Evolutionary conservation across 345 rosid species (phyloP), one percentile per base, ranked within the genome.

Genomic region (Microcos paniculata): DNA sequence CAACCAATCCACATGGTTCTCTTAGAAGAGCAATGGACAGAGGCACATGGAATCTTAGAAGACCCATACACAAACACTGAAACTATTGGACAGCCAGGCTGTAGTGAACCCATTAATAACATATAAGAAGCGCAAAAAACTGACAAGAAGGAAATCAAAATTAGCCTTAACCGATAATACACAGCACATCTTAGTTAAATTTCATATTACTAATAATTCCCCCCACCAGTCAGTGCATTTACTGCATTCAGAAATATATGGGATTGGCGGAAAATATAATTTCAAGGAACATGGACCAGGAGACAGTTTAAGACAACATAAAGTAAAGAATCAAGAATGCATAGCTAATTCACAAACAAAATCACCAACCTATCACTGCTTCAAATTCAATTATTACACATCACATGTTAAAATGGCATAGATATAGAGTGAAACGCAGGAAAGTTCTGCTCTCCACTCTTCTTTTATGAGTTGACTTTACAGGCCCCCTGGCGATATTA

Each of bases 311-410:
- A 71, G 51, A 63, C 62, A 76, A 63, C 35, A 64, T 46, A 16
- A 58, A 42, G 21, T 12, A 40, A 46, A n/a, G 31, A 70, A 52
- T 33, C 56, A 8, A 51, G 31, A 40, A 38, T 48, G 48, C 51
- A 46, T 28, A 68, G 35, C 23, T 59, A 64, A 75, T 49, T 28
- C 45, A 33, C 33, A 0, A 28, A n/a, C 49, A 4, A 9, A 40
- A 55, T 16, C 31, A 49, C 48, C 18, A 38, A 73, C 66, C 65
- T 71, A 66, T 45, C 30, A 45, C 51, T 26, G 10, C 30, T 72
- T 68, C 51, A 53, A 63, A 58, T 21, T 63, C 57, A 68, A 24
- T 48, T 49, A 33, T 68, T 56, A 62, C 46, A 33, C 56, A 71
- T 35, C 9, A 28, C 19, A 64, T 71, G 24, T 65, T 63, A 61